Percentiles rank a stretch among this genome's conserved stretches.
Evolutionary conservation across 305 asterid species (phyloP).

Genomic region (Fraxinus sp.): DNA sequence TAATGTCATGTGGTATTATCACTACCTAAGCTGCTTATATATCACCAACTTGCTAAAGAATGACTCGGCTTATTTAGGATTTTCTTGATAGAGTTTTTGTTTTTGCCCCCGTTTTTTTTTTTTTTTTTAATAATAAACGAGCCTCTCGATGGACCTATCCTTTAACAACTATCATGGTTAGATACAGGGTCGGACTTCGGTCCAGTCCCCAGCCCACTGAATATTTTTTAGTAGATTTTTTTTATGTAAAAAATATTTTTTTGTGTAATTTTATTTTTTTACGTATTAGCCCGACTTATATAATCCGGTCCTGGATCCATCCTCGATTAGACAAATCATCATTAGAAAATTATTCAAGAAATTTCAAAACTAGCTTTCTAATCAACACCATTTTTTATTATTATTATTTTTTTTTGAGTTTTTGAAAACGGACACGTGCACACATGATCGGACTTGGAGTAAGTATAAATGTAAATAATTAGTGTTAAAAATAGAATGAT

Average conservation of each 20-base stretch:
- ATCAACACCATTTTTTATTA: too few species aligned
- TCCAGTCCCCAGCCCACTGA: too few species aligned
- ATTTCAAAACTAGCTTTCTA: neutral
- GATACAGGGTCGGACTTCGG: too few species aligned
- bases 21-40: conserved; percentile 24
- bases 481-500: conserved; percentile 24
- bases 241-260: too few species aligned
- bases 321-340: neutral
- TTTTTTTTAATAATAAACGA: neutral
- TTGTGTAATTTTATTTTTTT: too few species aligned
- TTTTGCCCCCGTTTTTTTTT: too few species aligned
- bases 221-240: too few species aligned
- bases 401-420: neutral
- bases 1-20: conserved; percentile 27
- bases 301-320: too few species aligned
- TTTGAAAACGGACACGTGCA: conserved; percentile 42
- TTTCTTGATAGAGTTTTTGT: too few species aligned
- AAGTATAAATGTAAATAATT: conserved; percentile 20
- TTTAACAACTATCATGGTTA: neutral
- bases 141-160: neutral
- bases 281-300: too few species aligned
- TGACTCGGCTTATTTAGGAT: neutral
- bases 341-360: too few species aligned
- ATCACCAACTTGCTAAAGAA: conserved; percentile 23
- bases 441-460: conserved; percentile 26